Evolutionary conservation across 208 protist genomes (phyloP), one percentile per base, ranked within the genome.

Genomic region (Crithidia fasciculata): DNA sequence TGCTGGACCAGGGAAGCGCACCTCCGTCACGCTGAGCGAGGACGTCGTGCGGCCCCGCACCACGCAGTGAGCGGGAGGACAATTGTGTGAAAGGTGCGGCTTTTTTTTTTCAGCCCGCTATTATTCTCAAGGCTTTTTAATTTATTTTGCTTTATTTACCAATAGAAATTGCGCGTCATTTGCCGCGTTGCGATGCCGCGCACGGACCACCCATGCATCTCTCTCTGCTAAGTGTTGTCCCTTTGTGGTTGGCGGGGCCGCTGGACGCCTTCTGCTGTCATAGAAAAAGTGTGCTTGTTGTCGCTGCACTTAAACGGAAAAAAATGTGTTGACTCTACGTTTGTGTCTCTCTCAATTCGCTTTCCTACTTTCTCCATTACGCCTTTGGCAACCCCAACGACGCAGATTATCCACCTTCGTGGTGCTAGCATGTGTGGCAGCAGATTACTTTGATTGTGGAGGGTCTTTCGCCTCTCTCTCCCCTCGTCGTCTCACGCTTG

Each of bases 11-110:
- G 61, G 52, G 19, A 80, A 80, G 67, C 74, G 74, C 5, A 77
- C 76, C n/a, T 81, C 81, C 2, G 43, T 75, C 19, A 19, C 60
- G 55, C 69, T 85, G 19, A 81, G 69, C n/a, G 87, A 92, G 53
- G 82, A 89, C 67, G 80, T 83, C 9, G 82, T 87, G 37, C 81
- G 82, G 8, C 60, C 66, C 13, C 83, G 83, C 52, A 60, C 56
- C 6, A 74, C 74, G 43, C 43, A 59, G 3, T 79, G 59, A 68
- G 19, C 16, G n/a, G 56, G 39, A 59, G 36, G 18, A 43, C 7
- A 76, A 66, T 37, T 54, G 28, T 1, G 28, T 28, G 28, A 28
- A 28, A 28, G 28, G 28, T 28, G 28, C n/a, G n/a, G n/a, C 28
- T 1, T 28, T 28, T 28, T 28, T 28, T 28, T 28, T 28, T 28